Evolutionary conservation across 257 asterid species (phyloP).

Genomic region (Solanum peruvianum): DNA sequence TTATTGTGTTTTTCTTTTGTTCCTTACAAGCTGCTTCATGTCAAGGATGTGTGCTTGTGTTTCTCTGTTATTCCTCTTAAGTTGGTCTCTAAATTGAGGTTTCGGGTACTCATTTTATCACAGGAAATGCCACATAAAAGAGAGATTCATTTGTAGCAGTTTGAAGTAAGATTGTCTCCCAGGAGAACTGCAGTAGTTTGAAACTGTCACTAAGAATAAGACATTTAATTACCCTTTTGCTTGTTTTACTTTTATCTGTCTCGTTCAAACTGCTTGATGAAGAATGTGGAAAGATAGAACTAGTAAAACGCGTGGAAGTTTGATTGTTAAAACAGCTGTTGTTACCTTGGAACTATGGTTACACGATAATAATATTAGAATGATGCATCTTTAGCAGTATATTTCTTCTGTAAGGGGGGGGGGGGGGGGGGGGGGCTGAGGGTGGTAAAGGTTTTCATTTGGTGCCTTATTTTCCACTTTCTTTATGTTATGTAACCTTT

Average conservation of each 20-base stretch:
- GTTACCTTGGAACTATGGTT: not conserved
- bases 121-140: not conserved
- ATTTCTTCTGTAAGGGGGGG: not conserved
- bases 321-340: not conserved
- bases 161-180: not conserved
- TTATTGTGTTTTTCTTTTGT: not conserved
- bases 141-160: not conserved
- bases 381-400: not conserved
- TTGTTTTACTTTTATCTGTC: not conserved
- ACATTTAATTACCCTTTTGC: not conserved
- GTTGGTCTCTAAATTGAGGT: not conserved
- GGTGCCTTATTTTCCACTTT: not conserved
- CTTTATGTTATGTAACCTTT: not conserved
- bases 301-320: not conserved
- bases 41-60: not conserved
- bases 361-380: not conserved
- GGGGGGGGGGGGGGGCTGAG: no score
- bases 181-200: not conserved
- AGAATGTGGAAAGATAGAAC: not conserved
- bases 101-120: not conserved
- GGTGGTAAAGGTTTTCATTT: not conserved
- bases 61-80: not conserved
- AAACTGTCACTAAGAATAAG: not conserved
- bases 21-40: not conserved
- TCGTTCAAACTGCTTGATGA: not conserved